phyloP scores from a whole-genome alignment of 805 yeast genomes.

The Sungouiella thailandica region DNA sequence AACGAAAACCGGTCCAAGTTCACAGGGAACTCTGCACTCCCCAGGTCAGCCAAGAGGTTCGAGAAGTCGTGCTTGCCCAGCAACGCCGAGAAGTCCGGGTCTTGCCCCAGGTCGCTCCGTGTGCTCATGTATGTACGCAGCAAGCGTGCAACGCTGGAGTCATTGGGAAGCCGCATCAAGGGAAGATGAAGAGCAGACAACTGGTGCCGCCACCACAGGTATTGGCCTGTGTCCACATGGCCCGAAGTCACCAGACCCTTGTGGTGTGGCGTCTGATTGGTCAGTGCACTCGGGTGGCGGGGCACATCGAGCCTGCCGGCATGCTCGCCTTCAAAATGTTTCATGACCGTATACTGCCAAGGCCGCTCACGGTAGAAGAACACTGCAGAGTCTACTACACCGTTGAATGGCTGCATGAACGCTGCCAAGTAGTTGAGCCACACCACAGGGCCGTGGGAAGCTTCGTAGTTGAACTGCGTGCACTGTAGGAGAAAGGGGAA shows the following conservation, averaged over 20 bases:
- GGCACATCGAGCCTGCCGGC: no score
- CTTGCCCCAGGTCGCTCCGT: no score
- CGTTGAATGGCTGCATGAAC: conserved; percentile 74
- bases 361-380: conserved; percentile 76
- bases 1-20: conserved; percentile 29
- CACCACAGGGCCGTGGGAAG: conserved; percentile 45
- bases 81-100: conserved; percentile 7
- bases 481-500: conserved; percentile 70
- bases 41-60: conserved; percentile 28
- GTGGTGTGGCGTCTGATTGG: conserved; percentile 25
- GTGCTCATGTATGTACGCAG: no score
- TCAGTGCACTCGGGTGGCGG: conserved; percentile 21
- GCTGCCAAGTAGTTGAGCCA: conserved; percentile 70
- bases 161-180: conserved; percentile 40
- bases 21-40: conserved; percentile 26
- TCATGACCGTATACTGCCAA: conserved; percentile 52
- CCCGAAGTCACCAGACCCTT: no score
- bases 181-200: conserved; percentile 38
- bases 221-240: conserved; percentile 25
- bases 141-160: conserved; percentile 22
- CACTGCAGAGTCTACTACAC: conserved; percentile 71
- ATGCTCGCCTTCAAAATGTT: conserved; percentile 33
- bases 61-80: conserved; percentile 34
- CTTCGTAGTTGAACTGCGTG: conserved; percentile 47
- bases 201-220: conserved; percentile 36